Evolutionary conservation across 257 asterid genomes (phyloP), one percentile per base, ranked within the genome.

Genomic region (Phtheirospermum japonicum): DNA sequence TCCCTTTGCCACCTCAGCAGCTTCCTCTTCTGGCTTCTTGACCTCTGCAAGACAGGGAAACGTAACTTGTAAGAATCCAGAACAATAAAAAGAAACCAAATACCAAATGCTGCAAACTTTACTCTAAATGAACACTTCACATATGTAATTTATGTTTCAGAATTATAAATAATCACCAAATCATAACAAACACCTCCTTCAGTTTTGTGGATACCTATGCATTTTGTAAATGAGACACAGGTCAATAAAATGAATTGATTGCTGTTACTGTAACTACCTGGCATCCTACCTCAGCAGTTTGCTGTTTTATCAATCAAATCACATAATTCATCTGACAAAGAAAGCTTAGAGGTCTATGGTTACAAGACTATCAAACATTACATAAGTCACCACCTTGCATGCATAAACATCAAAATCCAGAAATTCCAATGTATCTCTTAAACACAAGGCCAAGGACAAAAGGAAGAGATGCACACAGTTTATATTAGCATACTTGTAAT

Each of bases 1-100:
- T 42, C 57, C 83, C 52, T 31, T 78, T 14, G 55, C 73, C 73
- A 63, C 70, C n/a, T 67, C 77, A 19, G 31, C 80, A 42, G 50
- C 77, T 43, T 59, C 65, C 58, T 50, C 82, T 23, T 64, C 89
- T 0, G 93, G 82, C 67, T 75, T 74, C 52, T 67, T 56, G 11
- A 77, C 56, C 67, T 84, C 90, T 75, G 76, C 76, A 54, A 62
- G 14, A 4, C 6, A 23, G 0, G 6, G 32, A 50, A 10, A 9
- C 19, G 11, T 1, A 7, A 31, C 57, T 2, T 19, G 13, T 26
- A 34, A 57, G 33, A 8, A 5, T 20, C 7, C 10, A 18, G 62
- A 33, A 31, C 36, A 32, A 52, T 1, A 14, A 20, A 10, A 37
- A 30, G 18, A 16, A 64, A 57, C 39, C 19, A 26, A 43, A 40